phyloP scores from a whole-genome alignment of 2,329 filamentous ascomycete species.

The Colletotrichum liriopes region DNA sequence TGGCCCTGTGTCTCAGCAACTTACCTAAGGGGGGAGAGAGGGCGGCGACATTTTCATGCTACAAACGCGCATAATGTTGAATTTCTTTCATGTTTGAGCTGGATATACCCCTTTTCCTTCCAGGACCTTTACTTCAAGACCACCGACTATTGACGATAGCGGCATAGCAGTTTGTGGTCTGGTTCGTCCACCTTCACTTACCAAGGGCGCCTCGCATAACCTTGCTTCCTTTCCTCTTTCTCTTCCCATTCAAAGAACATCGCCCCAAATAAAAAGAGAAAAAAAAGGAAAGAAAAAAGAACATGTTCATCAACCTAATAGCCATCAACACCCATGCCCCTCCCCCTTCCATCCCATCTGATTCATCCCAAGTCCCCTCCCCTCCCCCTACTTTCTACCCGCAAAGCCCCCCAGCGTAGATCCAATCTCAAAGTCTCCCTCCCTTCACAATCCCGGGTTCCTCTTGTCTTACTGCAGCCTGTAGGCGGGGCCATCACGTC shows the following conservation, averaged over 20 bases:
- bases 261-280: background rate
- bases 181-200: background rate
- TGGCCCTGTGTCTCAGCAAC: background rate
- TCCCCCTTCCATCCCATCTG: background rate
- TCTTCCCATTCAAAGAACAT: background rate
- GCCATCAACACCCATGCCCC: conserved; percentile 1
- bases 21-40: background rate
- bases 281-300: background rate
- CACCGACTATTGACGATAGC: background rate
- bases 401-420: conserved; percentile 17
- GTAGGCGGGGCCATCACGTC: conserved; percentile 1
- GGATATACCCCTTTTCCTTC: background rate
- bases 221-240: background rate
- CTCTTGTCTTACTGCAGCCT: conserved; percentile 16
- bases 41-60: background rate
- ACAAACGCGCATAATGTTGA: conserved; percentile 22
- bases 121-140: background rate
- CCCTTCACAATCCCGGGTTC: conserved; percentile 8
- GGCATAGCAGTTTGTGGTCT: background rate
- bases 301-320: background rate
- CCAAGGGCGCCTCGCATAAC: conserved; percentile 8
- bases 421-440: background rate
- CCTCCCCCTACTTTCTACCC: background rate
- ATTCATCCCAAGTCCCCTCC: background rate
- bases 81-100: conserved; percentile 15